Conservation (phyloP, 768 basidiomycete species). For the Russula ochroleuca region DNA sequence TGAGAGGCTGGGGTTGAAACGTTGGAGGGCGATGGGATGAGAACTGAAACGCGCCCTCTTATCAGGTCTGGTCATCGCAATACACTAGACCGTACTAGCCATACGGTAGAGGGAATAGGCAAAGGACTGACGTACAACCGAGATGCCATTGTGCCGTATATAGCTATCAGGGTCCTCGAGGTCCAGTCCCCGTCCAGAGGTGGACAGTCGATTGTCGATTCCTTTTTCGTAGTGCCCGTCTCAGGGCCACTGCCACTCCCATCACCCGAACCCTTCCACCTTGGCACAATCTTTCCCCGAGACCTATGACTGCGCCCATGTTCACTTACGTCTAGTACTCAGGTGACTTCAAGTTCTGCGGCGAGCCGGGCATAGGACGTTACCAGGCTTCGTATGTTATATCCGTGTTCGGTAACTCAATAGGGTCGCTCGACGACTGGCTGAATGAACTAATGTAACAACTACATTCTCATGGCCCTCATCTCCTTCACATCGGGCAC, state of each 20-base stretch:
- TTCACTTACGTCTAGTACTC: background rate
- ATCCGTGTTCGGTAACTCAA: background rate
- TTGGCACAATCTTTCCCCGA: background rate
- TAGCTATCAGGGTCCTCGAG: background rate
- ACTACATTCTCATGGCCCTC: background rate
- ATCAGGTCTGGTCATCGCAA: background rate
- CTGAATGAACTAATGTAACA: background rate
- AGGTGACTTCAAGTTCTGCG: background rate
- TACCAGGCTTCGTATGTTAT: background rate
- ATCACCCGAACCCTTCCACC: too few species aligned
- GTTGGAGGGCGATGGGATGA: background rate
- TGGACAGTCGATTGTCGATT: background rate
- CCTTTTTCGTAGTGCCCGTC: background rate
- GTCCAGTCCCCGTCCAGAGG: background rate
- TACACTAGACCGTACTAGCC: background rate
- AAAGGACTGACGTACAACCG: background rate
- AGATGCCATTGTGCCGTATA: slow-evolving; percentile 2
- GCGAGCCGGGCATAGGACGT: background rate
- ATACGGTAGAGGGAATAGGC: background rate
- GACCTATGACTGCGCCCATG: background rate
- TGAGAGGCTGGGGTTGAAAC: background rate
- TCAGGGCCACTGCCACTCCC: too few species aligned
- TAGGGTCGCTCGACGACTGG: background rate
- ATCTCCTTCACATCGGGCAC: background rate
- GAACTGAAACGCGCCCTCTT: background rate